These are phyloP conservation scores for Dioszegia aurantiaca DNA, from an alignment of 768 basidiomycete genomes.

Conservation along the genomic window DNA sequence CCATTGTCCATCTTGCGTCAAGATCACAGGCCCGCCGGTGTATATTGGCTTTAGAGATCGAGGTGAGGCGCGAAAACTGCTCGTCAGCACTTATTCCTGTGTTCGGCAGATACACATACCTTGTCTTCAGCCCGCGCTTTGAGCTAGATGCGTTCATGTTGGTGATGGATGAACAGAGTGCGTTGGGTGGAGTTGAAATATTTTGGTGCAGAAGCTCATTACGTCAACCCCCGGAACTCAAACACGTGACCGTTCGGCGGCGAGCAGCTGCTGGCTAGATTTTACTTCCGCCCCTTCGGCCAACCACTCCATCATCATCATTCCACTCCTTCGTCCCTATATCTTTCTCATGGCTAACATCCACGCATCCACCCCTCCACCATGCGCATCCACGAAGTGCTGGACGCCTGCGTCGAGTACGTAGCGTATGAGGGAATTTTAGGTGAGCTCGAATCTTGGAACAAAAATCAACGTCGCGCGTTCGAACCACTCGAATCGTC, in stretches of 20 bases:
- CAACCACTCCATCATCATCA: constrained; percentile 2
- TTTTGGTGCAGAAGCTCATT: neutral
- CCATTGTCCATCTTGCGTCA: constrained; percentile 71
- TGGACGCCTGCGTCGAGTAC: constrained; percentile 42
- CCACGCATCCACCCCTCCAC: neutral
- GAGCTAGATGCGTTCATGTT: constrained; percentile 33
- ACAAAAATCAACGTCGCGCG: constrained; percentile 17
- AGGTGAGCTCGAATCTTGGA: constrained; percentile 31
- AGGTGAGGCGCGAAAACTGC: constrained; percentile 49
- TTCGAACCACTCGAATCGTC: constrained; percentile 30
- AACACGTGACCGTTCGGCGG: too few relatives aligned
- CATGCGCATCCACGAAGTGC: constrained; percentile 44
- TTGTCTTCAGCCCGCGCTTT: constrained; percentile 37
- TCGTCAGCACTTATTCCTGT: neutral
- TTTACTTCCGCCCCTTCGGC: neutral
- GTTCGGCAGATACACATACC: constrained; percentile 21
- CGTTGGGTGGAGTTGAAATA: constrained; percentile 5
- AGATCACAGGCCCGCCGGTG: constrained; percentile 79
- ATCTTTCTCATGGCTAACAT: neutral
- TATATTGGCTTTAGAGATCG: constrained; percentile 64
- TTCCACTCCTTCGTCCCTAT: neutral
- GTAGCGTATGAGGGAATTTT: constrained; percentile 39
- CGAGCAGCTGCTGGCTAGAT: too few relatives aligned
- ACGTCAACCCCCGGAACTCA: too few relatives aligned
- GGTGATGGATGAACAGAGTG: neutral